Base-by-base conservation (phyloP, 1,139 yeast species). In the Kodamaea sp. region DNA sequence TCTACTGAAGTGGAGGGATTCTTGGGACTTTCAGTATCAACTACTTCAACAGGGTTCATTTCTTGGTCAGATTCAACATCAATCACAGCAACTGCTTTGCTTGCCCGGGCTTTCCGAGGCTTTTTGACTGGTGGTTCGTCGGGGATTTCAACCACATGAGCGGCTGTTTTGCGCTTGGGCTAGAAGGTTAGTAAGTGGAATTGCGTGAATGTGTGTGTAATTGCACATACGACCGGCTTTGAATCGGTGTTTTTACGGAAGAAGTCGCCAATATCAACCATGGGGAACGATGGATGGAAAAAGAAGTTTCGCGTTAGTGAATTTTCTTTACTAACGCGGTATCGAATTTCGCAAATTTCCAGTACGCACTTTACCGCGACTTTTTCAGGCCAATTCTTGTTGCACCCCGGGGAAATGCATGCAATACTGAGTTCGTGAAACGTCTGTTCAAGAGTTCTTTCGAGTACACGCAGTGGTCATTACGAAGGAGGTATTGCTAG, bases 261-360 rank as follows among this genome's bases (percentile, higher is more conserved):
- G 46, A 46, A 48, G 34, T 67, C 69, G 29, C 66, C 57, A 41
- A 71, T 70, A 48, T 66, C 67, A 27, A 70, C 75, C 75, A 70
- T 70, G 7, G 8, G 11, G 11, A 29, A 15, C 20, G 20, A 15
- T 15, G 20, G 20, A 15, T 15, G 20, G 20, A 15, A 15, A 4
- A 15, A 15, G 20, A 15, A 3, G 20, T 15, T 15, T 15, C n/a
- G 20, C 20, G 4, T 3, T 15, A 15, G 20, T 15, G 20, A 15
- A 15, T 3, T 15, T 15, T 15, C 20, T 15, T 15, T 15, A 4
- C 20, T 3, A 4, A 15, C 20, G 20, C 20, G 20, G 20, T 15
- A 3, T 3, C 20, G 20, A 15, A 15, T 15, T 15, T n/a, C n/a
- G n/a, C n/a, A n/a, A n/a, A 28, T 28, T n/a, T 28, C 7, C 10